Conservation (phyloP, 495 filamentous ascomycete genomes). For the Penicillium roqueforti region DNA sequence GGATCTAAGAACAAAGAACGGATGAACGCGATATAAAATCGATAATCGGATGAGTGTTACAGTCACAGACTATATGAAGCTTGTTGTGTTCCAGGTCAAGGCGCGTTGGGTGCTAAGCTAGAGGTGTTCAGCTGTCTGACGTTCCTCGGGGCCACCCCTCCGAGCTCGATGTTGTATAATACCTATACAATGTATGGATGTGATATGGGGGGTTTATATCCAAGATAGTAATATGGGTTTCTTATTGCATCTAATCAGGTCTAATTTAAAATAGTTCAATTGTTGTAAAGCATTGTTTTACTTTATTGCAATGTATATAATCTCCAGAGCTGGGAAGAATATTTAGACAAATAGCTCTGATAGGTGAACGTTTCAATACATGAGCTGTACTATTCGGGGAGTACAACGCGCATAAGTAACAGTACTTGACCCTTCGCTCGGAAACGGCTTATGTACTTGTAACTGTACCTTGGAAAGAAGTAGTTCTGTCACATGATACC, state of each 20-base stretch:
- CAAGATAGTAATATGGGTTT: neutral
- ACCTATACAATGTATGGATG: neutral
- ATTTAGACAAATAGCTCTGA: neutral
- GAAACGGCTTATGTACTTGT: too few species aligned
- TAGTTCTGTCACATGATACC: slow-evolving; percentile 24
- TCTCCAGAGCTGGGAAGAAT: too few species aligned
- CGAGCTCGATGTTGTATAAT: slow-evolving; percentile 1
- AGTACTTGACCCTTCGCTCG: too few species aligned
- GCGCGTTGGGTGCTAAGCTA: slow-evolving; percentile 19
- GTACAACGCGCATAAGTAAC: neutral
- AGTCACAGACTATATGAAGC: neutral
- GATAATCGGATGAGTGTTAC: neutral
- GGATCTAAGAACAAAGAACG: neutral
- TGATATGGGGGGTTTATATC: neutral
- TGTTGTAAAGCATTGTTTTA: neutral
- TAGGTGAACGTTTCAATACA: slow-evolving; percentile 5
- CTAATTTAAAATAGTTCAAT: neutral
- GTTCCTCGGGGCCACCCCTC: slow-evolving; percentile 17
- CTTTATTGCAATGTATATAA: neutral
- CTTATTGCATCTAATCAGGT: neutral
- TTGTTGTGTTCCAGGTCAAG: neutral
- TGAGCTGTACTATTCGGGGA: neutral
- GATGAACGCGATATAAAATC: neutral
- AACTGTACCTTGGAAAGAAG: too few species aligned
- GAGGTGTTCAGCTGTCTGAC: slow-evolving; percentile 22